Conservation (phyloP, 2,329 filamentous ascomycete genomes). For the Dactylellina sp. region DNA sequence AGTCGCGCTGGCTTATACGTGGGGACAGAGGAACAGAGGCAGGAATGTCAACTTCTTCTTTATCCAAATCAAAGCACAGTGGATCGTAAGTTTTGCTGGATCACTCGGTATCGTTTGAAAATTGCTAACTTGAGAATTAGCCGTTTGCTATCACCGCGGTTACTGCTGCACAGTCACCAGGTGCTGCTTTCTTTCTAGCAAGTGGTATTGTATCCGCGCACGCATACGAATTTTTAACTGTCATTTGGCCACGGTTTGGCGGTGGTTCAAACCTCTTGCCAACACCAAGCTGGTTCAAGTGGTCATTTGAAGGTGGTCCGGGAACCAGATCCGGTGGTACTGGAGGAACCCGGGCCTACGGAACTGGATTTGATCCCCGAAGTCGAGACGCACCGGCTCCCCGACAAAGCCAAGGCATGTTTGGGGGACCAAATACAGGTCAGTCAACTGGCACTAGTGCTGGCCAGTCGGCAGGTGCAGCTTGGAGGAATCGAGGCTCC, state of each 20-base stretch:
- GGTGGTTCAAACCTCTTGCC: constrained; percentile 80
- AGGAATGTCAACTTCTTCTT: constrained; percentile 49
- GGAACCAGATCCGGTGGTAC: constrained; percentile 66
- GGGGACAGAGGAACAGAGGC: constrained; percentile 48
- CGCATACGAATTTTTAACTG: constrained; percentile 87
- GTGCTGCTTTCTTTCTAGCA: constrained; percentile 13
- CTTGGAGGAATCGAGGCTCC: constrained; percentile 73
- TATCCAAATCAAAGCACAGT: constrained; percentile 47
- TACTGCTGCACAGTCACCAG: constrained; percentile 38
- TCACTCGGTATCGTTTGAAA: neutral
- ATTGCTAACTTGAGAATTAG: constrained; percentile 13
- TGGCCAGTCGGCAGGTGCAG: constrained; percentile 70
- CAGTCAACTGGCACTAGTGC: constrained; percentile 62
- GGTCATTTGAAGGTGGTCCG: constrained; percentile 74
- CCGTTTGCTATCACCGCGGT: constrained; percentile 37
- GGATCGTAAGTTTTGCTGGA: constrained; percentile 20
- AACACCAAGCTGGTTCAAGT: constrained; percentile 78
- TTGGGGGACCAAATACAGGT: constrained; percentile 57
- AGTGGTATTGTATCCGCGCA: constrained; percentile 90
- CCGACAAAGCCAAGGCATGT: constrained; percentile 59
- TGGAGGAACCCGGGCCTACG: constrained; percentile 43
- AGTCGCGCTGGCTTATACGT: constrained; percentile 44
- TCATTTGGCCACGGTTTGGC: constrained; percentile 83
- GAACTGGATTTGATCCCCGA: constrained; percentile 58
- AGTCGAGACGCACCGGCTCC: constrained; percentile 65